Conservation (phyloP, 345 rosid genomes). For the Triadica sebifera region DNA sequence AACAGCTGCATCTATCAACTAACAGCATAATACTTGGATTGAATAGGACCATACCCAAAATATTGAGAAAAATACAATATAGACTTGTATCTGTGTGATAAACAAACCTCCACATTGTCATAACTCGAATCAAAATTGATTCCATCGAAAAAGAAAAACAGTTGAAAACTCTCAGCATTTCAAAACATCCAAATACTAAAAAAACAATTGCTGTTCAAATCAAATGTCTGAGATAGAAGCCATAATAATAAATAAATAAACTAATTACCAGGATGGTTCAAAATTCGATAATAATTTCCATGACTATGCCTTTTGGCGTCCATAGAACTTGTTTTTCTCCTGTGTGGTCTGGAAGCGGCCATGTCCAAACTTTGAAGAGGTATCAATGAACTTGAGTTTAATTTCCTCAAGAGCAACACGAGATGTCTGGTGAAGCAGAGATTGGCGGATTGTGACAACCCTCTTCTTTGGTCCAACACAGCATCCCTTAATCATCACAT, state of each 20-base stretch:
- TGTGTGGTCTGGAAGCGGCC: slow-evolving; percentile 70
- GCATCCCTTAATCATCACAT: slow-evolving; percentile 77
- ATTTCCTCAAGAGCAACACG: slow-evolving; percentile 66
- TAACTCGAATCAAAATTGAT: neutral
- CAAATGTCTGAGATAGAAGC: neutral
- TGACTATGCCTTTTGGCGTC: slow-evolving; percentile 55
- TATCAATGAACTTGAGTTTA: slow-evolving; percentile 72
- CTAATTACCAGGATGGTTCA: neutral
- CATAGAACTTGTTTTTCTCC: slow-evolving; percentile 63
- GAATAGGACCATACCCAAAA: too few relatives aligned
- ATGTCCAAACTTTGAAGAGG: slow-evolving; percentile 69
- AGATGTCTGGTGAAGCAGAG: slow-evolving; percentile 70
- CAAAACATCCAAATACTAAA: neutral
- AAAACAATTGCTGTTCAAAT: neutral
- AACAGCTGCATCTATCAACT: too few relatives aligned
- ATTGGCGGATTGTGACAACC: slow-evolving; percentile 70
- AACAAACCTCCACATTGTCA: too few relatives aligned
- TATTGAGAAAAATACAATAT: too few relatives aligned
- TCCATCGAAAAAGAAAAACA: neutral
- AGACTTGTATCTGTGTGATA: too few relatives aligned
- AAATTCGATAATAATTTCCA: neutral
- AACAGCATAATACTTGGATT: too few relatives aligned
- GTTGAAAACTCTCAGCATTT: neutral
- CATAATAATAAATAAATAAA: neutral
- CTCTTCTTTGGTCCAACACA: slow-evolving; percentile 91